Percentiles rank a stretch among this genome's conserved stretches.
These are phyloP conservation scores for Fusarium burgessii DNA, from an alignment of 2,329 filamentous ascomycete genomes.

Conservation along the genomic window DNA sequence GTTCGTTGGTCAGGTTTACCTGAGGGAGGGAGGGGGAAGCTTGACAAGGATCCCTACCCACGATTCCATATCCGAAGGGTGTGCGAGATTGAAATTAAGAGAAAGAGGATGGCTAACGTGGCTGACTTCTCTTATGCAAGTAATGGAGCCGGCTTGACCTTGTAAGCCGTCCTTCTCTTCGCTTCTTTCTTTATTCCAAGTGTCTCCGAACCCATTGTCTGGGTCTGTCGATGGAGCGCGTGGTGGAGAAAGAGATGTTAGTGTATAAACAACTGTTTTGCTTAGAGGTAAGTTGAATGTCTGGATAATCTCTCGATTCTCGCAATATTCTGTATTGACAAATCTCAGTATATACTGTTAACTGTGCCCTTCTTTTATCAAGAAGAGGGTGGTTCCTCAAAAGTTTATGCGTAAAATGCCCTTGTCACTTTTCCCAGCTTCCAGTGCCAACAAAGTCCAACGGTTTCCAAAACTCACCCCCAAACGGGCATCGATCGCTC, in stretches of 20 bases:
- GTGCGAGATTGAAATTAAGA: slow-evolving; percentile 15
- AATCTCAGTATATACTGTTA: neutral
- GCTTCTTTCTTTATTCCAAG: slow-evolving; percentile 4
- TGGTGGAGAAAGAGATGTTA: slow-evolving; percentile 23
- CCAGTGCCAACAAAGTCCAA: slow-evolving; percentile 16
- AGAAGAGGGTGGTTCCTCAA: neutral
- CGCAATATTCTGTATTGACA: neutral
- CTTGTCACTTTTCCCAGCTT: slow-evolving; percentile 4
- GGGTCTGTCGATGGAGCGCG: slow-evolving; percentile 3
- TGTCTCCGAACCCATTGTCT: neutral
- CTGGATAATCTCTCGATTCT: slow-evolving; percentile 7
- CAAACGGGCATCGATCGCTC: slow-evolving; percentile 24
- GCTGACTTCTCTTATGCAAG: slow-evolving; percentile 36
- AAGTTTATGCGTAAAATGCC: neutral
- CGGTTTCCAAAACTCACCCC: slow-evolving; percentile 34
- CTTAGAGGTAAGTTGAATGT: slow-evolving; percentile 29
- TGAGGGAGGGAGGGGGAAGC: slow-evolving; percentile 15
- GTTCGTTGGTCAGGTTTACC: slow-evolving; percentile 22
- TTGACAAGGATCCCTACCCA: slow-evolving; percentile 32
- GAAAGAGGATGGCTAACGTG: slow-evolving; percentile 27
- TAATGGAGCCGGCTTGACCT: slow-evolving; percentile 26
- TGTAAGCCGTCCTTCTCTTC: slow-evolving; percentile 3
- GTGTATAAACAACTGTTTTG: slow-evolving; percentile 21
- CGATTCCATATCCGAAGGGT: slow-evolving; percentile 24
- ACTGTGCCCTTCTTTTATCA: neutral